Evolutionary conservation across 805 yeast species (phyloP).

Genomic region (Spathaspora girioi): DNA sequence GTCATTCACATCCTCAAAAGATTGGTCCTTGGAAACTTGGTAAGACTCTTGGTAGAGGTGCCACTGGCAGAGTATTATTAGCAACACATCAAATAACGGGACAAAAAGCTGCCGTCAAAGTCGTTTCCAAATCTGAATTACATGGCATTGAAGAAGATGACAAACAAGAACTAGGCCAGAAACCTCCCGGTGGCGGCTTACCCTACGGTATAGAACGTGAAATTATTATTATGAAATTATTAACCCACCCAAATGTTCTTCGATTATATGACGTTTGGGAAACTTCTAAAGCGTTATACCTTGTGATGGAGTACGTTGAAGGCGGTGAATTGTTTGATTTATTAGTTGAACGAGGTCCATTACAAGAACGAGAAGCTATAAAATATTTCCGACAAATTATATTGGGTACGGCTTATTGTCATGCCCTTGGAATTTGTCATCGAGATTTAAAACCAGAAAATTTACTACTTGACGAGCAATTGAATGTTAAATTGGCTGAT

Average conservation of each 20-base stretch:
- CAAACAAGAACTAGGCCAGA: background rate
- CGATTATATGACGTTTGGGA: conserved; percentile 98
- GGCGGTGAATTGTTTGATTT: conserved; percentile 85
- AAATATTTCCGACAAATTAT: conserved; percentile 74
- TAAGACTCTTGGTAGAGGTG: conserved; percentile 75
- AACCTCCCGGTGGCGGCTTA: conserved; percentile 42
- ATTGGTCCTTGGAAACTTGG: conserved; percentile 87
- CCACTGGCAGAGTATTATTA: conserved; percentile 74
- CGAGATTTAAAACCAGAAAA: conserved; percentile 84
- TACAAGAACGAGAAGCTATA: conserved; percentile 71
- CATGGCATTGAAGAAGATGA: conserved; percentile 33
- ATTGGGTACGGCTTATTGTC: conserved; percentile 77
- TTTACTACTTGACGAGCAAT: conserved; percentile 60
- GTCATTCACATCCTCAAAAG: conserved; percentile 44
- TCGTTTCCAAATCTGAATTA: conserved; percentile 63
- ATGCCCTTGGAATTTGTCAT: conserved; percentile 75
- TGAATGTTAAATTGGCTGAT: conserved; percentile 76
- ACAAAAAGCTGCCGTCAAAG: conserved; percentile 79
- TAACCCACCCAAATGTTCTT: conserved; percentile 91
- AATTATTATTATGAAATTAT: conserved; percentile 92
- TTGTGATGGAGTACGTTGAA: conserved; percentile 78
- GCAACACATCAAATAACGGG: conserved; percentile 70
- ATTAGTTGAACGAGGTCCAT: conserved; percentile 65
- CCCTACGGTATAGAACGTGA: conserved; percentile 97
- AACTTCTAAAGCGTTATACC: conserved; percentile 80